Evolutionary conservation across 495 filamentous ascomycete genomes (phyloP).

Genomic region (Melanomma pulvis-pyrius): DNA sequence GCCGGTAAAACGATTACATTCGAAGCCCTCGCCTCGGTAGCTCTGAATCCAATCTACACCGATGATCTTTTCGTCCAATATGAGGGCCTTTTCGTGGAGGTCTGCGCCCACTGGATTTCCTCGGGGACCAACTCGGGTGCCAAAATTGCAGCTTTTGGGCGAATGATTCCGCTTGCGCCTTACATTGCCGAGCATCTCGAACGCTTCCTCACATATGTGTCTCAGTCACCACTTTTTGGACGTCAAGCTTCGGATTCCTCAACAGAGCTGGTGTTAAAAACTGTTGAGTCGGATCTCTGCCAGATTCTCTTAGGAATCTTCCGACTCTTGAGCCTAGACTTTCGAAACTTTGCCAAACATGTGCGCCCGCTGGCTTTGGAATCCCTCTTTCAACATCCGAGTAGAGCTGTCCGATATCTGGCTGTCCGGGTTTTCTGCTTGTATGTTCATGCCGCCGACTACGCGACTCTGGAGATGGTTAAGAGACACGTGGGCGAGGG

Average conservation of each 20-base stretch:
- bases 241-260: slow-evolving; percentile 33
- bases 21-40: slow-evolving; percentile 38
- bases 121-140: slow-evolving; percentile 49
- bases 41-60: slow-evolving; percentile 67
- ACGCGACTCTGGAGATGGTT: slow-evolving; percentile 70
- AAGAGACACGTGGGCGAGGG: slow-evolving; percentile 62
- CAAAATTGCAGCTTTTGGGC: slow-evolving; percentile 72
- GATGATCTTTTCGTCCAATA: slow-evolving; percentile 70
- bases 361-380: slow-evolving; percentile 69
- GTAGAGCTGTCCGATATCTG: slow-evolving; percentile 70
- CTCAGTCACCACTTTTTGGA: slow-evolving; percentile 46
- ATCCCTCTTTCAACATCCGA: slow-evolving; percentile 64
- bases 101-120: slow-evolving; percentile 74
- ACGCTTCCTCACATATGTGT: slow-evolving; percentile 45
- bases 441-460: slow-evolving; percentile 79
- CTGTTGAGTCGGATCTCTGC: slow-evolving; percentile 10
- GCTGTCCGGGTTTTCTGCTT: slow-evolving; percentile 77
- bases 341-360: slow-evolving; percentile 61
- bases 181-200: slow-evolving; percentile 61
- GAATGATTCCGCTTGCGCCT: slow-evolving; percentile 77
- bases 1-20: slow-evolving; percentile 20
- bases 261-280: background rate
- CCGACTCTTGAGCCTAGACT: slow-evolving; percentile 75
- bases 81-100: slow-evolving; percentile 72
- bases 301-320: slow-evolving; percentile 68